Conservation (phyloP, 2,329 filamentous ascomycete species). For the Chlorencoelia australis region DNA sequence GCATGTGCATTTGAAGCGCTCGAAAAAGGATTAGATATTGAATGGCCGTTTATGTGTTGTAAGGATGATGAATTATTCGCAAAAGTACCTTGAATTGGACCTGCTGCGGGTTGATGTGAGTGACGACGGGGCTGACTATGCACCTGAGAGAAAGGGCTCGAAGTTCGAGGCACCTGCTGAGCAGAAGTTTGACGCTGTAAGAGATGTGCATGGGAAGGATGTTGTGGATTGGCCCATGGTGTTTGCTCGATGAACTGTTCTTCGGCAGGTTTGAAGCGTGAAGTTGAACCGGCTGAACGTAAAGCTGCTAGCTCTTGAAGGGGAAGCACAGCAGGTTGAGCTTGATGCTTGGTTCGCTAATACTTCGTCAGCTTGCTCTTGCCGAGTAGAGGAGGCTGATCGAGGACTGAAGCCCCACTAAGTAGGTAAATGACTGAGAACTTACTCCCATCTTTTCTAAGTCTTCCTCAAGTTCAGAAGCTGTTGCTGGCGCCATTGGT, state of each 20-base stretch:
- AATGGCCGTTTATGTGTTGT: constrained; percentile 20
- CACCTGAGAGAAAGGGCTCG: constrained; percentile 26
- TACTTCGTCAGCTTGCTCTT: constrained; percentile 12
- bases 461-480: constrained; percentile 73
- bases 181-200: constrained; percentile 32
- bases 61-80: constrained; percentile 18
- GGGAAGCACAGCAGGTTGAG: constrained; percentile 17
- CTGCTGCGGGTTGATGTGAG: constrained; percentile 25
- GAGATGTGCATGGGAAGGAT: constrained; percentile 49
- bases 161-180: constrained; percentile 29
- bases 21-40: constrained; percentile 21
- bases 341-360: constrained; percentile 21
- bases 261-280: constrained; percentile 50
- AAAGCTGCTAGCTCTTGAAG: constrained; percentile 27
- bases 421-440: constrained; percentile 19
- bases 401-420: background rate
- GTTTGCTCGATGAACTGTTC: constrained; percentile 85
- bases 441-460: constrained; percentile 80
- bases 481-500: constrained; percentile 61
- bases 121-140: constrained; percentile 28
- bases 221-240: constrained; percentile 85
- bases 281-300: constrained; percentile 23
- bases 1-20: constrained; percentile 21
- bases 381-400: background rate
- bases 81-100: constrained; percentile 27